phyloP scores from a whole-genome alignment of 495 filamentous ascomycete genomes.

The Penicillium maclennaniae region DNA sequence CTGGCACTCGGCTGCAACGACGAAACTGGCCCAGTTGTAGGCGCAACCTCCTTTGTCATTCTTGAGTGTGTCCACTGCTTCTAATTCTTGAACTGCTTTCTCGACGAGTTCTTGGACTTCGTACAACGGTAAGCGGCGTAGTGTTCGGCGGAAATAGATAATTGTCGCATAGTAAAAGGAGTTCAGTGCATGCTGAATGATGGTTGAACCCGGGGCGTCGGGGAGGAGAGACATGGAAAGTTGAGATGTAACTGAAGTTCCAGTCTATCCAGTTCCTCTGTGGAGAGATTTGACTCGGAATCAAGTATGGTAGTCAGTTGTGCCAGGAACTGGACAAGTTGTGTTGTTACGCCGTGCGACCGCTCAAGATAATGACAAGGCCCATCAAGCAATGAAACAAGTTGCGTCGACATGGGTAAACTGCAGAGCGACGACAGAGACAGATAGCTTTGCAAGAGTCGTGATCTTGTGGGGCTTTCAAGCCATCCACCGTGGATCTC shows the following conservation, averaged over 20 bases:
- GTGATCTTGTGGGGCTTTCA: constrained; percentile 14
- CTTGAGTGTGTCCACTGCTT: constrained; percentile 17
- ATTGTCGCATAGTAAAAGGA: constrained; percentile 29
- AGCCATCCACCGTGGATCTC: constrained; percentile 21
- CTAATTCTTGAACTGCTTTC: constrained; percentile 23
- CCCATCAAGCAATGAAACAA: constrained; percentile 19
- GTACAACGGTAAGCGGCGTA: constrained; percentile 12
- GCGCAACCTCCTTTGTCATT: constrained; percentile 20
- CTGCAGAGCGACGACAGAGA: constrained; percentile 27
- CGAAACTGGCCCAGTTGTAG: constrained; percentile 28
- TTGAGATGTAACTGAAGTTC: constrained; percentile 24
- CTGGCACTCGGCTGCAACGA: constrained; percentile 26
- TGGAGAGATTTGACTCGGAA: constrained; percentile 1
- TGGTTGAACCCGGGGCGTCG: constrained; percentile 8
- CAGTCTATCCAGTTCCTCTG: constrained; percentile 16
- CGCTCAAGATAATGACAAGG: constrained; percentile 22
- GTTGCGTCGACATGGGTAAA: constrained; percentile 17
- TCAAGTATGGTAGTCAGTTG: constrained; percentile 15
- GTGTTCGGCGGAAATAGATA: constrained; percentile 22
- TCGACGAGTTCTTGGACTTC: constrained; percentile 26
- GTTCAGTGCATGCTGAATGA: constrained; percentile 25
- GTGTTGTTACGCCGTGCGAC: constrained; percentile 21
- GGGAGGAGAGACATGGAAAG: constrained; percentile 14
- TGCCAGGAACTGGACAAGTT: constrained; percentile 20
- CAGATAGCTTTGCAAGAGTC: constrained; percentile 24